These are phyloP conservation scores for Venturia asperata DNA, from an alignment of 2,329 filamentous ascomycete genomes.

Conservation along the genomic window DNA sequence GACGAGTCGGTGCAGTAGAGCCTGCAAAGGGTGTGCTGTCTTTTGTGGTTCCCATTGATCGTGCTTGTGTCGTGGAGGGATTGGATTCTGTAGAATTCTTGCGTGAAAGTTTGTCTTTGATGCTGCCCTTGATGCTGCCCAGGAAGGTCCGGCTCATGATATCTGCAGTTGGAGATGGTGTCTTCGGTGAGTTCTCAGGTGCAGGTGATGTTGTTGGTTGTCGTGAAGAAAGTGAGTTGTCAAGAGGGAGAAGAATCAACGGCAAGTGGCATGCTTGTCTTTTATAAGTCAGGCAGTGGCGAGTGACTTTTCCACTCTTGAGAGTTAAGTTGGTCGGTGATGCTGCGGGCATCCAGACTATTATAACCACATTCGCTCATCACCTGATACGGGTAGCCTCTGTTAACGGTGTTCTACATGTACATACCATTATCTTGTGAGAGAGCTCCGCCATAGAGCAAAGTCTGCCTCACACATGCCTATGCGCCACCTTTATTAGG, in stretches of 20 bases:
- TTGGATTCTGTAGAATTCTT: constrained; percentile 20
- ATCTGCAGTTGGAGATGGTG: background rate
- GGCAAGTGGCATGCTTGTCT: background rate
- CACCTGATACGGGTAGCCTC: background rate
- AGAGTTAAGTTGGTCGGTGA: background rate
- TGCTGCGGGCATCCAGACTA: background rate
- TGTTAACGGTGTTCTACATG: too few relatives aligned
- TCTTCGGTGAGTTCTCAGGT: background rate
- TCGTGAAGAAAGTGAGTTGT: background rate
- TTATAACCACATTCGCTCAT: background rate
- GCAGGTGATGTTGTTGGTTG: background rate
- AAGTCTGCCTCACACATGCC: background rate
- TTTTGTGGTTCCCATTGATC: background rate
- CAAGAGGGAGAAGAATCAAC: background rate
- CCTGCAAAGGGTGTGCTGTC: constrained; percentile 2
- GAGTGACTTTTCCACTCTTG: too few relatives aligned
- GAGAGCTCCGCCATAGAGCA: background rate
- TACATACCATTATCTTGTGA: too few relatives aligned
- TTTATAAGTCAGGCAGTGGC: background rate
- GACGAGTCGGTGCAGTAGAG: constrained; percentile 26
- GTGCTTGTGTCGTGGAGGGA: constrained; percentile 16
- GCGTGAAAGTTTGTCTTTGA: constrained; percentile 26
- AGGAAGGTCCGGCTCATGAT: constrained; percentile 22
- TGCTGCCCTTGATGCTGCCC: constrained; percentile 24
- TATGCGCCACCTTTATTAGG: background rate